Conservation (phyloP, 768 basidiomycete species). For the Lyophyllum shimeji region DNA sequence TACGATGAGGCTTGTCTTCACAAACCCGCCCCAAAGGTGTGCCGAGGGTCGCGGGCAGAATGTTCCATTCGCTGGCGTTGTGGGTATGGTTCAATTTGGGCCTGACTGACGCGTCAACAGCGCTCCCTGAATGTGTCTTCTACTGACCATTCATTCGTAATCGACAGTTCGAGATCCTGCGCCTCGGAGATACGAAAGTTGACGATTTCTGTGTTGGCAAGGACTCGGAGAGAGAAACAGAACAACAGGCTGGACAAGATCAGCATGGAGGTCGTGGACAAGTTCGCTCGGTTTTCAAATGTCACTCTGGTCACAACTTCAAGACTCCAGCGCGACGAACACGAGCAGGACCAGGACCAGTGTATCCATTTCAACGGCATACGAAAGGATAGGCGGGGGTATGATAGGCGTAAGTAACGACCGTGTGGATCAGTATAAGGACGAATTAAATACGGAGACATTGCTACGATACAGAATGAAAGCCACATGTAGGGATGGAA, state of each 20-base stretch:
- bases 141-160: constrained; percentile 29
- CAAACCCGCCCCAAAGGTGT: constrained; percentile 38
- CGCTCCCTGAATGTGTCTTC: neutral
- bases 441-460: neutral
- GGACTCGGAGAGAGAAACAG: constrained; percentile 13
- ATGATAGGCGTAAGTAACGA: neutral
- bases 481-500: neutral
- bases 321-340: neutral
- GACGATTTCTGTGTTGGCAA: constrained; percentile 67
- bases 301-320: too few relatives aligned
- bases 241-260: neutral
- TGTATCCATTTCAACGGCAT: neutral
- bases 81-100: constrained; percentile 32
- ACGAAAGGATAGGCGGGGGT: neutral
- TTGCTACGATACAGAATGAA: neutral
- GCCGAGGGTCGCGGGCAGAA: constrained; percentile 41
- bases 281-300: too few relatives aligned
- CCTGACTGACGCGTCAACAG: constrained; percentile 27
- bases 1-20: constrained; percentile 15
- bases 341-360: too few relatives aligned
- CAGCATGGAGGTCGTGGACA: neutral
- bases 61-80: constrained; percentile 34
- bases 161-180: constrained; percentile 17
- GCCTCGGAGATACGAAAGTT: constrained; percentile 44
- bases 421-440: neutral